Evolutionary conservation across 2,329 filamentous ascomycete genomes (phyloP).

Genomic region (Xylariaceae sp.): DNA sequence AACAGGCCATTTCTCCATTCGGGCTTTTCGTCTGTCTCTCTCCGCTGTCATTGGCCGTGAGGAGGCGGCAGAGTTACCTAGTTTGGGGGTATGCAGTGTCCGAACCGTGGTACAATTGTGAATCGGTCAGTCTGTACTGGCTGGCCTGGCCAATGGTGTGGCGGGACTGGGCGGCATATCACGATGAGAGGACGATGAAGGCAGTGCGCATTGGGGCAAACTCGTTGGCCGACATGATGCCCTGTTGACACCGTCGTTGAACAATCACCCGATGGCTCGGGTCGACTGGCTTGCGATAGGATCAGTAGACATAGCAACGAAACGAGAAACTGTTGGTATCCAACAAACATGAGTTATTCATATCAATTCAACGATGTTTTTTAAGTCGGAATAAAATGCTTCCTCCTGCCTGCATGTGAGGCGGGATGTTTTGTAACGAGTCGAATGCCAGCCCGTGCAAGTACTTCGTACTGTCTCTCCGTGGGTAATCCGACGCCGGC

Average conservation of each 20-base stretch:
- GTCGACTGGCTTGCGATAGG: too few species aligned
- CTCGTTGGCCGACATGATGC: too few species aligned
- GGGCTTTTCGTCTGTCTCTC: neutral
- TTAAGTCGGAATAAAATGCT: neutral
- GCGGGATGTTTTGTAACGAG: slow-evolving; percentile 6
- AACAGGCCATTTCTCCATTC: neutral
- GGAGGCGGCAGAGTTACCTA: neutral
- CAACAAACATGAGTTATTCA: neutral
- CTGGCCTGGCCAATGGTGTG: neutral
- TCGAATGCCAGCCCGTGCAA: neutral
- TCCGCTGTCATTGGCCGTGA: neutral
- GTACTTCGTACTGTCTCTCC: neutral
- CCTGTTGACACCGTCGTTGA: too few species aligned
- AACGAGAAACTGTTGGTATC: too few species aligned
- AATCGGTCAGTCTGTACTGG: neutral
- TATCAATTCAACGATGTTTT: neutral
- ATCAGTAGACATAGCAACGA: too few species aligned
- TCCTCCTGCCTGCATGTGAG: neutral
- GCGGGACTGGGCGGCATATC: neutral
- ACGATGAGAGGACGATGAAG: too few species aligned
- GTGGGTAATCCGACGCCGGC: neutral
- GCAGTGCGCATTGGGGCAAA: too few species aligned
- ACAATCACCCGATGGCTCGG: too few species aligned
- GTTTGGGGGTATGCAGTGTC: neutral
- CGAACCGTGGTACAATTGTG: neutral